Conservation (phyloP, 805 yeast genomes). For the Pichia insulana region DNA sequence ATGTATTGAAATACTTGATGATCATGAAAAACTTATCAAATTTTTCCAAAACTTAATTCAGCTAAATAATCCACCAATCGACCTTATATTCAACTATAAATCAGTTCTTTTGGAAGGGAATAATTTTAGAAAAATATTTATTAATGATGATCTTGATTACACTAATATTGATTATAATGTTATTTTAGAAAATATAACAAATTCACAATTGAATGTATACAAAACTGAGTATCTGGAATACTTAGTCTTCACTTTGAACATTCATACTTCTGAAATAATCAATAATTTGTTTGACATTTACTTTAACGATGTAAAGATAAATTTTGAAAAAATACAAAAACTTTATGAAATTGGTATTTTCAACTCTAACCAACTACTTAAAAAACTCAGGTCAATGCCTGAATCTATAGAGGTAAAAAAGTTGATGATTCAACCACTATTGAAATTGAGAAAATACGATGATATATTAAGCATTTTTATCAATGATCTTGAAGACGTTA, state of each 20-base stretch:
- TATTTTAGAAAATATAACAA: slow-evolving; percentile 45
- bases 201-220: slow-evolving; percentile 16
- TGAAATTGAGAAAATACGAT: slow-evolving; percentile 50
- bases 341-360: slow-evolving; percentile 30
- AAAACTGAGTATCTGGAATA: slow-evolving; percentile 45
- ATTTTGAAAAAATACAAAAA: slow-evolving; percentile 27
- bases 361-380: slow-evolving; percentile 30
- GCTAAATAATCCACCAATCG: slow-evolving; percentile 33
- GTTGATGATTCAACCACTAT: slow-evolving; percentile 49
- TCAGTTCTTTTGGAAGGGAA: slow-evolving; percentile 39
- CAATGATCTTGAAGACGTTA: slow-evolving; percentile 46
- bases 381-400: slow-evolving; percentile 13
- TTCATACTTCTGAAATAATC: slow-evolving; percentile 31
- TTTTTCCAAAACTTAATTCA: slow-evolving; percentile 47
- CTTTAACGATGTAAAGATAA: slow-evolving; percentile 22
- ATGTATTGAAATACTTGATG: slow-evolving; percentile 55
- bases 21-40: slow-evolving; percentile 6
- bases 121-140: slow-evolving; percentile 42
- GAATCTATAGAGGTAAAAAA: slow-evolving; percentile 24
- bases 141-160: slow-evolving; percentile 54
- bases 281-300: slow-evolving; percentile 39
- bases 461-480: slow-evolving; percentile 56
- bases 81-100: slow-evolving; percentile 49
- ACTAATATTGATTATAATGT: slow-evolving; percentile 17
- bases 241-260: slow-evolving; percentile 34